These are phyloP conservation scores for Pyrenophora teres DNA, from an alignment of 2,329 filamentous ascomycete genomes.

Conservation along the genomic window DNA sequence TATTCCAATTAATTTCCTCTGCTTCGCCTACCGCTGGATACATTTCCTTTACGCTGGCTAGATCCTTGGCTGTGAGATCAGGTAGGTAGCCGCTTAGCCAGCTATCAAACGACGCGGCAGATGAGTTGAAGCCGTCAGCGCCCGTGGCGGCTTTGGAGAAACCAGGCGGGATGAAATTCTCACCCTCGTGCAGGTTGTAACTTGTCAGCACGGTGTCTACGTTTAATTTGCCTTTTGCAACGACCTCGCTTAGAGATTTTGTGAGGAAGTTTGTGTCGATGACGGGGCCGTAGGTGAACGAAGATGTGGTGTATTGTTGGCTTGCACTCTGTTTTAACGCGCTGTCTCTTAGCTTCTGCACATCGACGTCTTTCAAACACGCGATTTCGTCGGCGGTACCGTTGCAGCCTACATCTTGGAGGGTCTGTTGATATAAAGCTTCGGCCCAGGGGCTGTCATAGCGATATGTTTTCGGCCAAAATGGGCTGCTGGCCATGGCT, in stretches of 20 bases:
- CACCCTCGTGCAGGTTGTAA: constrained; percentile 67
- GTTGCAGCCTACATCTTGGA: constrained; percentile 55
- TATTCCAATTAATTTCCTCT: constrained; percentile 58
- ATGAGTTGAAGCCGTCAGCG: constrained; percentile 57
- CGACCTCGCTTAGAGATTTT: constrained; percentile 53
- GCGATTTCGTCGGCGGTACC: constrained; percentile 50
- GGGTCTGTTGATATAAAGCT: constrained; percentile 55
- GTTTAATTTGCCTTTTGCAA: constrained; percentile 49
- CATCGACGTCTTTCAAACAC: constrained; percentile 61
- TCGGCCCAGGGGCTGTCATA: constrained; percentile 59
- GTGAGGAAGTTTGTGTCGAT: constrained; percentile 61
- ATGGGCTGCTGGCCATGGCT: constrained; percentile 60
- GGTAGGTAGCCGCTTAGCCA: constrained; percentile 64
- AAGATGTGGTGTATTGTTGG: constrained; percentile 60
- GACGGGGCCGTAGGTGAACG: constrained; percentile 65
- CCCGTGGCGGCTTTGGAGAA: constrained; percentile 45
- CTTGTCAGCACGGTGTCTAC: constrained; percentile 57
- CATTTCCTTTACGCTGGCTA: constrained; percentile 48
- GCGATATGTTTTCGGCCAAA: constrained; percentile 63
- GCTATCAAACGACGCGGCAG: constrained; percentile 53
- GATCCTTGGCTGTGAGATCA: constrained; percentile 47
- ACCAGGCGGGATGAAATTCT: constrained; percentile 63
- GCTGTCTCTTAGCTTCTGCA: constrained; percentile 60
- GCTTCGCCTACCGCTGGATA: constrained; percentile 57
- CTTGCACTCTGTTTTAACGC: constrained; percentile 55